These are phyloP conservation scores for Novymonas esmeraldas DNA, from an alignment of 208 protist genomes.

Conservation along the genomic window DNA sequence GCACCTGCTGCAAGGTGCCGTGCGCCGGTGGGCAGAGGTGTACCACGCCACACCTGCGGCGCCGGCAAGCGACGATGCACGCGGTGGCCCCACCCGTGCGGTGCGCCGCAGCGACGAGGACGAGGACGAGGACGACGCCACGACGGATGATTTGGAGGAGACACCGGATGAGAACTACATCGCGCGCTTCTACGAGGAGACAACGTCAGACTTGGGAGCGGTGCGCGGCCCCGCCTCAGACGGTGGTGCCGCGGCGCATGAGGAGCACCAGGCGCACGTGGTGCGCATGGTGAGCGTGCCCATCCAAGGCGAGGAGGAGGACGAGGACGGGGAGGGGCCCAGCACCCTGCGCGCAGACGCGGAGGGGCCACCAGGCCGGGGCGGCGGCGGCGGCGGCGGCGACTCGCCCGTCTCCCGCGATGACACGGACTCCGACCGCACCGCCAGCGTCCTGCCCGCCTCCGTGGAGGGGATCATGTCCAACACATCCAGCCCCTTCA, in stretches of 20 bases:
- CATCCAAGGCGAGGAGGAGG: slow-evolving; percentile 7
- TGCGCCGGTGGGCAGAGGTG: slow-evolving; percentile 49
- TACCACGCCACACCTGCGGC: slow-evolving; percentile 20
- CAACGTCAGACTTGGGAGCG: slow-evolving; percentile 14
- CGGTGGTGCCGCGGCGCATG: background rate
- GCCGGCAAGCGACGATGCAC: background rate
- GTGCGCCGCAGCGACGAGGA: background rate
- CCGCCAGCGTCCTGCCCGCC: slow-evolving; percentile 39
- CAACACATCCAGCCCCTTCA: slow-evolving; percentile 29
- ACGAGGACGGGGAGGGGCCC: slow-evolving; percentile 13
- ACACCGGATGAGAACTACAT: slow-evolving; percentile 34
- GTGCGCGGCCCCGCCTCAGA: slow-evolving; percentile 5
- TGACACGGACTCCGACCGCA: slow-evolving; percentile 48
- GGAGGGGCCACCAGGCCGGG: background rate
- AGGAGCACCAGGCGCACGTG: background rate
- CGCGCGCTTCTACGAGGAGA: slow-evolving; percentile 25
- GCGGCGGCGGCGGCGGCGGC: too few relatives aligned
- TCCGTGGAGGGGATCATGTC: slow-evolving; percentile 33
- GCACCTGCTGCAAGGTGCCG: slow-evolving; percentile 43
- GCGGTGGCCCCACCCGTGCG: too few relatives aligned
- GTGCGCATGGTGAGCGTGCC: slow-evolving; percentile 27
- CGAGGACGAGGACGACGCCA: slow-evolving; percentile 24
- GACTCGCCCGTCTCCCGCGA: too few relatives aligned
- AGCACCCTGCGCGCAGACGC: background rate
- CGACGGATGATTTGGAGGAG: slow-evolving; percentile 25